Evolutionary conservation across 179 eudicot genomes (phyloP).

Genomic region (Camellia oleifera): DNA sequence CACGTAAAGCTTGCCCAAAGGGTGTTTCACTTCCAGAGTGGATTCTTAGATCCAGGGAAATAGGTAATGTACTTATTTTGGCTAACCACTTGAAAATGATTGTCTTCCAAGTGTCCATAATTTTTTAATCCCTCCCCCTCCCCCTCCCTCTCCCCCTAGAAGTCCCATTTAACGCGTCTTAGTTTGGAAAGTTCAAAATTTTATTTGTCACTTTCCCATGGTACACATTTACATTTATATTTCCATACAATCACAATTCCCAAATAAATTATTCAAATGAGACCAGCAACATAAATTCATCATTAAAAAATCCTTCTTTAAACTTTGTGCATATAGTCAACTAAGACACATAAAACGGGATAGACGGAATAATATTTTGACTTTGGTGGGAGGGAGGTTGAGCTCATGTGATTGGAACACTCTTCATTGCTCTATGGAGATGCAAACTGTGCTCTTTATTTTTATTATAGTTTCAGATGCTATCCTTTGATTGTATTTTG

Average conservation of each 20-base stretch:
- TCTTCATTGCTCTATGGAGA: neutral
- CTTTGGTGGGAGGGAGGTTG: neutral
- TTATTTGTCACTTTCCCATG: neutral
- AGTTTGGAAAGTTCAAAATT: neutral
- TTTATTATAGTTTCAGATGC: neutral
- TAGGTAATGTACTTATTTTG: constrained; percentile 47
- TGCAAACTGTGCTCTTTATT: constrained; percentile 4
- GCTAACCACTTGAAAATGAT: constrained; percentile 1
- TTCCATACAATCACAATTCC: neutral
- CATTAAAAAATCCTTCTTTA: neutral
- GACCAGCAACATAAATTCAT: neutral
- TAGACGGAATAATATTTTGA: neutral
- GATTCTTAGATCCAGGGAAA: constrained; percentile 79
- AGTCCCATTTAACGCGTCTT: neutral
- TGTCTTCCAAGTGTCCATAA: neutral
- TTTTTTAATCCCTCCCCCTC: neutral
- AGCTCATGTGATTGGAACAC: neutral
- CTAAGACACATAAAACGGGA: neutral
- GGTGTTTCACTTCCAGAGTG: constrained; percentile 77
- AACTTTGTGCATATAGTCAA: neutral
- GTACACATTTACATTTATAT: neutral
- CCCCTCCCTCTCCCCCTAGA: neutral
- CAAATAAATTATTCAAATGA: neutral
- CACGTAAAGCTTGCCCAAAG: constrained; percentile 85
- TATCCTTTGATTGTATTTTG: neutral